Evolutionary conservation across 192 early-diverging fungal genomes (phyloP).

Genomic region (Coemansia sp.): DNA sequence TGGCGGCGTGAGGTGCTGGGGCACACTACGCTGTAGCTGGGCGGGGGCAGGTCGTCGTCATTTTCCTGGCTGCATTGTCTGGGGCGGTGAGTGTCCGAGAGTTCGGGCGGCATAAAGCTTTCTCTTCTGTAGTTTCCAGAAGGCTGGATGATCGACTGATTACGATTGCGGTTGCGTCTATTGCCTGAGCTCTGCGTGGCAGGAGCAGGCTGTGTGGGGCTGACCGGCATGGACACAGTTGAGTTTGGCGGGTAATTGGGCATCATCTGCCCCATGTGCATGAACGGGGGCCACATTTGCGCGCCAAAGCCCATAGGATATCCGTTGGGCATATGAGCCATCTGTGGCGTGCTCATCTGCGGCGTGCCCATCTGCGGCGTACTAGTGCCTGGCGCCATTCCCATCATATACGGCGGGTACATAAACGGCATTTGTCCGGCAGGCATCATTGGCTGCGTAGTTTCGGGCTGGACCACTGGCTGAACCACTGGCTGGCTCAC

Average conservation of each 20-base stretch:
- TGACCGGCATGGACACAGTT: background rate
- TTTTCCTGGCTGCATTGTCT: background rate
- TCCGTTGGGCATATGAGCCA: background rate
- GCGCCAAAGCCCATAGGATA: background rate
- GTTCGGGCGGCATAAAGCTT: background rate
- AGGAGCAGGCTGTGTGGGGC: background rate
- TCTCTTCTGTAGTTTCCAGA: background rate
- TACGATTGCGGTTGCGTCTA: background rate
- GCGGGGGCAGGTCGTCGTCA: background rate
- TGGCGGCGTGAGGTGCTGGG: background rate
- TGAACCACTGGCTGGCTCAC: no score
- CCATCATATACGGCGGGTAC: conserved; percentile 1
- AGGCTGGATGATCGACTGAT: background rate
- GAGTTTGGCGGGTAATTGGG: conserved; percentile 1
- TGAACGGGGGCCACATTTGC: background rate
- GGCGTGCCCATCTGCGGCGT: background rate
- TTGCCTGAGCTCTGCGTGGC: background rate
- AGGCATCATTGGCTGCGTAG: background rate
- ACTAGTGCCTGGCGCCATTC: background rate
- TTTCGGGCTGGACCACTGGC: no score
- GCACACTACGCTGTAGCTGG: background rate
- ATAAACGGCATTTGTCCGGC: background rate
- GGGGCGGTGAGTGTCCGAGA: background rate
- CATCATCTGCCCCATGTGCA: background rate
- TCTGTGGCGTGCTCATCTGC: background rate